phyloP scores from a whole-genome alignment of 202 grass and related monocot species.

The Musa balbisiana region DNA sequence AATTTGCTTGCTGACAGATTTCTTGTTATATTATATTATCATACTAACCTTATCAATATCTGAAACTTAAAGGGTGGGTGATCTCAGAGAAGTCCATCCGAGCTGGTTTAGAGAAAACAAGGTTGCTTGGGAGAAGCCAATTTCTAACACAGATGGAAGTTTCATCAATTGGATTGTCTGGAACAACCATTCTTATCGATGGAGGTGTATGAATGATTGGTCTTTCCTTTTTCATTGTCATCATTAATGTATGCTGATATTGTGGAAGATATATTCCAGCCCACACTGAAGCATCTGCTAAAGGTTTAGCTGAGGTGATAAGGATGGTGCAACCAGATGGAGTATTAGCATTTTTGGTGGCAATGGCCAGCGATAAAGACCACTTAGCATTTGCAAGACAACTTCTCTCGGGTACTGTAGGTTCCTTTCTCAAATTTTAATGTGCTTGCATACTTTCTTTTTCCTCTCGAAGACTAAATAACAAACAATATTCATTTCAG shows the following conservation, averaged over 20 bases:
- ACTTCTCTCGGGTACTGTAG: conserved; percentile 54
- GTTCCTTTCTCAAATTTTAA: not conserved
- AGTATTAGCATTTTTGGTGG: conserved; percentile 54
- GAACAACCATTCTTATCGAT: conserved; percentile 40
- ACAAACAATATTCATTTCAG: not conserved
- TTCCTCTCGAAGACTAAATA: not conserved
- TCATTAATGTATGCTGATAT: conserved; percentile 8
- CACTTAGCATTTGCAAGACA: conserved; percentile 65
- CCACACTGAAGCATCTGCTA: conserved; percentile 77
- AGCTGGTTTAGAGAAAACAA: conserved; percentile 54
- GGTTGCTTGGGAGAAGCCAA: conserved; percentile 61
- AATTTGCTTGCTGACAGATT: not conserved
- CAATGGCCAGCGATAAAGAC: conserved; percentile 84
- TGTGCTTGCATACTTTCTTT: not conserved
- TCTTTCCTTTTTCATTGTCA: not conserved
- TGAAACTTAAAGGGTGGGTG: conserved; percentile 52
- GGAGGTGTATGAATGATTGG: conserved; percentile 39
- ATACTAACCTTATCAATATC: not conserved
- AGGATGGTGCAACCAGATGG: conserved; percentile 35
- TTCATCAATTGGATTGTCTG: conserved; percentile 39
- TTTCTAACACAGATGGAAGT: conserved; percentile 55
- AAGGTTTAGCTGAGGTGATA: conserved; percentile 61
- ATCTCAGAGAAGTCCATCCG: conserved; percentile 62
- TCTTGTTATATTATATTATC: not conserved
- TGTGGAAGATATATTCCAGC: conserved; percentile 40